Conservation (phyloP, 1,139 yeast species). For the Geotrichum reessii region DNA sequence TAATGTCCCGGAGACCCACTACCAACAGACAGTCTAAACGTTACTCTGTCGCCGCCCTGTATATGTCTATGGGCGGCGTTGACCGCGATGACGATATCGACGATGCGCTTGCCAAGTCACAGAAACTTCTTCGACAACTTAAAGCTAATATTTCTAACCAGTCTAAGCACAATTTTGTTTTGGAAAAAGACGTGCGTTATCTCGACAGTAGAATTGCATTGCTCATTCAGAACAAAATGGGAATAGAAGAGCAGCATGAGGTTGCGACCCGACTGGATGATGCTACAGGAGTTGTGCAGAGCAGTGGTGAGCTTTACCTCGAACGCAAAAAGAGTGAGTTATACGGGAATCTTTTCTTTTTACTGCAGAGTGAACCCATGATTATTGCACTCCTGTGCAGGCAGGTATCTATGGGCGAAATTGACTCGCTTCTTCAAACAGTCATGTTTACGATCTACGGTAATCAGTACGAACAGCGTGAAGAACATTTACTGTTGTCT, state of each 20-base stretch:
- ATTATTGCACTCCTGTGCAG: slow-evolving; percentile 39
- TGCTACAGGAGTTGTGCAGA: slow-evolving; percentile 15
- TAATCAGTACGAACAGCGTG: slow-evolving; percentile 42
- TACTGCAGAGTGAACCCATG: slow-evolving; percentile 40
- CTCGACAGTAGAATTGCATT: slow-evolving; percentile 40
- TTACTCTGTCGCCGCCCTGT: slow-evolving; percentile 38
- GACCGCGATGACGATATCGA: slow-evolving; percentile 38
- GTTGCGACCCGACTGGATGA: slow-evolving; percentile 35
- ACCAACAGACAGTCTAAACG: slow-evolving; percentile 36
- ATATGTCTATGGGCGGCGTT: slow-evolving; percentile 38
- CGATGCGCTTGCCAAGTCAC: slow-evolving; percentile 38
- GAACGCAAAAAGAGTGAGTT: slow-evolving; percentile 33
- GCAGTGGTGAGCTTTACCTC: slow-evolving; percentile 24
- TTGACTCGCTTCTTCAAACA: slow-evolving; percentile 40
- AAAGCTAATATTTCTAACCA: slow-evolving; percentile 38
- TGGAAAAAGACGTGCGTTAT: slow-evolving; percentile 40
- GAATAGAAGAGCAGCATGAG: slow-evolving; percentile 38
- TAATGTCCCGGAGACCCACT: slow-evolving; percentile 3
- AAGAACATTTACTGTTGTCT: slow-evolving; percentile 38
- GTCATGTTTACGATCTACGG: slow-evolving; percentile 44
- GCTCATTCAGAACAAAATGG: slow-evolving; percentile 40
- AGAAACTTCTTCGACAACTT: slow-evolving; percentile 35
- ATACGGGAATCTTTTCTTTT: slow-evolving; percentile 39
- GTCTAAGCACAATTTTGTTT: slow-evolving; percentile 37
- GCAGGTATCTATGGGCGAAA: slow-evolving; percentile 38